Base-by-base conservation (phyloP, 192 early-diverging fungal genomes). In the Backusella tarrabulga region DNA sequence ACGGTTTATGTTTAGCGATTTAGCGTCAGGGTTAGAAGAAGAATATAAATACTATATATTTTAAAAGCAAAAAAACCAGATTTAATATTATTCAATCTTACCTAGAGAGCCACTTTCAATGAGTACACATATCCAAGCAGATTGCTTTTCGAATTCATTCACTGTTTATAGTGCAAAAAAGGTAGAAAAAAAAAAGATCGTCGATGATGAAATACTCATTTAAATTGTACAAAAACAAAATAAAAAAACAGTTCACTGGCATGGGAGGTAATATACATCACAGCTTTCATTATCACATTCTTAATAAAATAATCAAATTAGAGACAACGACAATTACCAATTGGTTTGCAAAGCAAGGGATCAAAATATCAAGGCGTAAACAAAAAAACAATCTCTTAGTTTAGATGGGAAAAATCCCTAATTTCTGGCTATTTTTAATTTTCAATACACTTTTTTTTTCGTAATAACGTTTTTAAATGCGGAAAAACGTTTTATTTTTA, bases 151-250 rank as follows among this genome's bases (percentile, higher is more conserved):
- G 0, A 89, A 93, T 1, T 84, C 88, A 40, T 95, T 96, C 77
- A 92, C 88, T 21, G 95, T 96, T 1, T 96, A 93, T 73, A 93
- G 95, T 34, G 95, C 96, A 21, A 98, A 98, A 87, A 95, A 94
- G 80, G 75, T 74, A 76, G 50, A 15, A 9, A 73, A 60, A 6
- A 11, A 60, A 29, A 11, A 63, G 29, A 50, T 50, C 4, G 21
- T n/a, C 5, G 5, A 7, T 50, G 46, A n/a, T 50, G 46, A 50
- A 50, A n/a, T n/a, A 29, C 56, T 60, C 2, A 63, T 14, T 4
- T 29, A 9, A 56, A 56, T 23, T 26, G 17, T 7, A 60, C 17
- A 60, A 6, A 60, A 60, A 26, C 19, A 19, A 52, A n/a, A 54
- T 21, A 54, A 60, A 60, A 60, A 23, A 23, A 29, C 19, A 63